Conservation (phyloP, 2,329 filamentous ascomycete genomes). For the Colletotrichum agaves region DNA sequence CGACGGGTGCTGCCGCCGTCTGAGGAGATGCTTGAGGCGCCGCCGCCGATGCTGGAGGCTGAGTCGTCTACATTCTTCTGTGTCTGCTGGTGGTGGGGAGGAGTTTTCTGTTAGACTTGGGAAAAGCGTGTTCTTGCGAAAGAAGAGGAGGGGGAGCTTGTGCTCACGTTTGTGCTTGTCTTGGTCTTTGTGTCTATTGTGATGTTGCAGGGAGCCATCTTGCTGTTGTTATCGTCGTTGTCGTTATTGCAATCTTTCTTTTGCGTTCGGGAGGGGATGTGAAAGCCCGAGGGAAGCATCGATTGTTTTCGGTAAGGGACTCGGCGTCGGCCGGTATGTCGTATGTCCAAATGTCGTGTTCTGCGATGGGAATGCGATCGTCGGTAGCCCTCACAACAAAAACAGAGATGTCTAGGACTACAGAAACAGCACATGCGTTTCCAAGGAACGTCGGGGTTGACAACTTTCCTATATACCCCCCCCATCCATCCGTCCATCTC, state of each 20-base stretch:
- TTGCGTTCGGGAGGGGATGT: background rate
- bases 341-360: too few species aligned
- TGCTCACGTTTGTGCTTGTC: constrained; percentile 4
- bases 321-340: too few species aligned
- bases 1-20: constrained; percentile 23
- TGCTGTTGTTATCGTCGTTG: background rate
- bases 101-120: background rate
- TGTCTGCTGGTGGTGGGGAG: background rate
- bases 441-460: background rate
- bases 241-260: background rate
- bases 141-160: background rate
- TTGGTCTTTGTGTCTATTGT: constrained; percentile 6
- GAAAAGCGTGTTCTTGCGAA: background rate
- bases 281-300: constrained; percentile 5
- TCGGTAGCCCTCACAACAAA: too few species aligned
- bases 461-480: constrained; percentile 12
- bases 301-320: background rate
- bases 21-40: constrained; percentile 6
- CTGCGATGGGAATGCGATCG: too few species aligned
- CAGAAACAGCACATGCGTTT: background rate
- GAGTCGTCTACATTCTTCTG: constrained; percentile 37
- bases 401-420: background rate
- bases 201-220: constrained; percentile 1
- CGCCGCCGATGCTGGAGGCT: constrained; percentile 32
- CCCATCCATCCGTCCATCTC: too few species aligned